A percentile compares a stretch with the other conserved stretches of the same genome.
Conservation (phyloP, 2,329 filamentous ascomycete species). For the Cylindrodendrum hubeiense region DNA sequence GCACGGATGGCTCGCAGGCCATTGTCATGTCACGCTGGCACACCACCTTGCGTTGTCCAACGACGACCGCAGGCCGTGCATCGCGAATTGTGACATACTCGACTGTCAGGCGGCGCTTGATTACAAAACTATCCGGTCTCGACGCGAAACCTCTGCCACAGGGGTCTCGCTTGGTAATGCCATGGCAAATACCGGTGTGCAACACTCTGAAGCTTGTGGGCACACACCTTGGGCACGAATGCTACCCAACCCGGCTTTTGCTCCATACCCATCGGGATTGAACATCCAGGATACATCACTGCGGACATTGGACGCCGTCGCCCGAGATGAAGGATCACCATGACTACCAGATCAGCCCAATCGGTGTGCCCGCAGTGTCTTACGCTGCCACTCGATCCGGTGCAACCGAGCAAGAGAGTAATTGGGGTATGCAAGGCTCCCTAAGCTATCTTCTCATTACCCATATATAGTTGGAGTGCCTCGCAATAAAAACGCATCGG, state of each 20-base stretch:
- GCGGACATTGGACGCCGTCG: not conserved
- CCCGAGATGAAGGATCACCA: not conserved
- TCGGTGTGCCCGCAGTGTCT: not conserved
- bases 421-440: too few species aligned
- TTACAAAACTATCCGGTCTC: constrained; percentile 4
- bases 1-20: constrained; percentile 16
- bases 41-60: constrained; percentile 1
- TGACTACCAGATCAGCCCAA: not conserved
- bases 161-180: not conserved
- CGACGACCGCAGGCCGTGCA: not conserved
- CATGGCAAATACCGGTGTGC: constrained; percentile 3
- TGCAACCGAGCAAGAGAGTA: not conserved
- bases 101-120: not conserved
- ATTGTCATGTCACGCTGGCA: not conserved
- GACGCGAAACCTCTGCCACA: not conserved
- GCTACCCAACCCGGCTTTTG: not conserved
- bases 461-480: not conserved
- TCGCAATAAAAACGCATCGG: not conserved
- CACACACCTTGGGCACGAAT: not conserved
- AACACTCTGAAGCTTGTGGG: constrained; percentile 8
- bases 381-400: not conserved
- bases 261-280: not conserved
- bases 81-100: not conserved
- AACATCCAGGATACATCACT: not conserved
- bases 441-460: not conserved